Conservation (phyloP, 257 asterid genomes). For the Datura wrightii region DNA sequence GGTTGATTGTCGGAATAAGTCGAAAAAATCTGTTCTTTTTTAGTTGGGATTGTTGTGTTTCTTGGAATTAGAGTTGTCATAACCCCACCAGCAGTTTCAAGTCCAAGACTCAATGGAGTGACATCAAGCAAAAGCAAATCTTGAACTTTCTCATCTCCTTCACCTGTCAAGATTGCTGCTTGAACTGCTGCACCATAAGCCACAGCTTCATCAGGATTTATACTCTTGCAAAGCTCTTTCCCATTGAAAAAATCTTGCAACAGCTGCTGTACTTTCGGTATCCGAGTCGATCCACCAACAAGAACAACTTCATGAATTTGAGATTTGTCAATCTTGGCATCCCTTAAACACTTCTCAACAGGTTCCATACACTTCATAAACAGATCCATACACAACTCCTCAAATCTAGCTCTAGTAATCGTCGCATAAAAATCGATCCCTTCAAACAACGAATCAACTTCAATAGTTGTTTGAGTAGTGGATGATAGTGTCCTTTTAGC, state of each 20-base stretch:
- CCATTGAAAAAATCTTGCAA: conserved; percentile 63
- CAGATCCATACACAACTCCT: conserved; percentile 64
- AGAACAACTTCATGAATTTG: conserved; percentile 58
- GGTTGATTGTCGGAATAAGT: conserved; percentile 63
- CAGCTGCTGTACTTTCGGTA: conserved; percentile 62
- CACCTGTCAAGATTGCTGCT: conserved; percentile 59
- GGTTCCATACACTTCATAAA: conserved; percentile 68
- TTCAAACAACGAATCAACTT: conserved; percentile 58
- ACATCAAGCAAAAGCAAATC: conserved; percentile 60
- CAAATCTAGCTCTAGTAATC: conserved; percentile 62
- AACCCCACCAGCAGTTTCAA: conserved; percentile 64
- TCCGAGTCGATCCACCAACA: conserved; percentile 64
- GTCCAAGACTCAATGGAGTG: conserved; percentile 56
- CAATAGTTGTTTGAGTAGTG: conserved; percentile 57
- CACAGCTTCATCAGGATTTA: conserved; percentile 61
- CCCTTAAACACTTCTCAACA: conserved; percentile 65
- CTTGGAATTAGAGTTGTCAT: conserved; percentile 60
- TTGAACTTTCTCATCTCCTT: conserved; percentile 57
- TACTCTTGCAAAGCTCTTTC: conserved; percentile 60
- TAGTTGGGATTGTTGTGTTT: conserved; percentile 60
- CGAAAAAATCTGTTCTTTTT: conserved; percentile 61
- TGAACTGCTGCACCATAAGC: conserved; percentile 64
- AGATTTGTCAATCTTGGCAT: conserved; percentile 56
- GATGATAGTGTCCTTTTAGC: conserved; percentile 58
- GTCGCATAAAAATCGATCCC: conserved; percentile 63